phyloP scores from a whole-genome alignment of 1,139 yeast species.

The Yamadazyma taylorii region DNA sequence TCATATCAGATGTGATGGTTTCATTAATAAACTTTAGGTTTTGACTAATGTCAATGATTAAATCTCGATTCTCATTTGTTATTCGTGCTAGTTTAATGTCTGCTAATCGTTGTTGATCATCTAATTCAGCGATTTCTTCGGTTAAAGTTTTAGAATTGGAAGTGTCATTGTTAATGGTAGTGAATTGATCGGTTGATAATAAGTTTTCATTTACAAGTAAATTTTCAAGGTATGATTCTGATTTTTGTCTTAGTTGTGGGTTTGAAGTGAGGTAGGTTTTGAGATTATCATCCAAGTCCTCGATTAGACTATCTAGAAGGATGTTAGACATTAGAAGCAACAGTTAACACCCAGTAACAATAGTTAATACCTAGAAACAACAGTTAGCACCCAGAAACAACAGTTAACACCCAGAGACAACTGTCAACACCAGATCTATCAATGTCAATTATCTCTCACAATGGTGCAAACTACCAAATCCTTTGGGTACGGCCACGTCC shows the following conservation, averaged over 20 bases:
- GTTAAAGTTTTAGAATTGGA: conserved; percentile 28
- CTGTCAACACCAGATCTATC: no score
- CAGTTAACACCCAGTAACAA: no score
- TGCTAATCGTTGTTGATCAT: conserved; percentile 31
- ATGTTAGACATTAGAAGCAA: conserved; percentile 23
- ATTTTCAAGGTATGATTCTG: conserved; percentile 24
- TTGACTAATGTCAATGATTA: conserved; percentile 39
- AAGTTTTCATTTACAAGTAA: conserved; percentile 42
- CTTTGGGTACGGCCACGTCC: no score
- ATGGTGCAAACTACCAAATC: no score
- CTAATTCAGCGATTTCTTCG: conserved; percentile 50
- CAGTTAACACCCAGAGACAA: no score
- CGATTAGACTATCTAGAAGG: conserved; percentile 22
- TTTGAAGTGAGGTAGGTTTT: conserved; percentile 11
- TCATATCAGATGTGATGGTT: conserved; percentile 24
- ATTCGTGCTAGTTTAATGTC: conserved; percentile 32
- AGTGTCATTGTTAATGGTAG: conserved; percentile 24
- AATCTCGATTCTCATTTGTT: conserved; percentile 39
- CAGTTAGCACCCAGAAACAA: no score
- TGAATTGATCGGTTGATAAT: conserved; percentile 41
- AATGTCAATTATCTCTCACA: no score
- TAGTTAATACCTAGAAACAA: no score
- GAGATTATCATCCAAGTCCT: conserved; percentile 21
- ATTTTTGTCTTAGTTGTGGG: conserved; percentile 8
- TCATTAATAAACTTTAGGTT: conserved; percentile 28